Base-by-base conservation (phyloP, 2,329 filamentous ascomycete genomes). In the Xylaria sp. region DNA sequence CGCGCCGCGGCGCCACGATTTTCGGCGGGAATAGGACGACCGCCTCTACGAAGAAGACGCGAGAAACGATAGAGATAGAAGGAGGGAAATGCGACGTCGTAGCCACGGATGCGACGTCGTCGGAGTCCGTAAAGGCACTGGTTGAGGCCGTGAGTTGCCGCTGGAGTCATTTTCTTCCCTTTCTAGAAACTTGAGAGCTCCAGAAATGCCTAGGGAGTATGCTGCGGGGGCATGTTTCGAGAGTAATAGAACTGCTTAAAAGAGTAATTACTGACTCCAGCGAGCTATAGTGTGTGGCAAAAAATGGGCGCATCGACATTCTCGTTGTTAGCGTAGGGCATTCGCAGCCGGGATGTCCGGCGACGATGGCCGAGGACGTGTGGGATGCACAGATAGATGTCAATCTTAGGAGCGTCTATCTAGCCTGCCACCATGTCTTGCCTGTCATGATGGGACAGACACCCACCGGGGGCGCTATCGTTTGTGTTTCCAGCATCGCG, bases 351-450 rank as follows among this genome's bases (percentile, higher is more conserved):
- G 67, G 67, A 1, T 65, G 58, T 39, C 63, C 67, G 5, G 67
- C 67, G 21, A 66, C 62, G 19, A 66, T 69, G 67, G 50, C 19
- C 5, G 85, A 88, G 62, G 79, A 81, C 1, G 72, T 80, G 0
- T 89, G 86, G 86, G 83, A 88, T 70, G 66, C 77, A 0, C 86
- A 89, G 67, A 81, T 86, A 59, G 82, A 85, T 9, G 75, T 88
- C 48, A 89, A 89, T 70, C 78, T 89, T 19, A 88, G 88, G 72
- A 85, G 81, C 36, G 83, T 88, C 0, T 89, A 87, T 68, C 74
- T 88, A 4, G 83, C 82, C 2, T 84, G 82, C 51, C 86, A 88
- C 65, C 74, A 83, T 11, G 84, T 86, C 0, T 75, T 88, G 0
- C 86, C 86, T 0, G 79, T 87, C 48, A 88, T 88, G 85, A 84